phyloP scores from a whole-genome alignment of 306 rosid species.

The Macrotyloma uniflorum region DNA sequence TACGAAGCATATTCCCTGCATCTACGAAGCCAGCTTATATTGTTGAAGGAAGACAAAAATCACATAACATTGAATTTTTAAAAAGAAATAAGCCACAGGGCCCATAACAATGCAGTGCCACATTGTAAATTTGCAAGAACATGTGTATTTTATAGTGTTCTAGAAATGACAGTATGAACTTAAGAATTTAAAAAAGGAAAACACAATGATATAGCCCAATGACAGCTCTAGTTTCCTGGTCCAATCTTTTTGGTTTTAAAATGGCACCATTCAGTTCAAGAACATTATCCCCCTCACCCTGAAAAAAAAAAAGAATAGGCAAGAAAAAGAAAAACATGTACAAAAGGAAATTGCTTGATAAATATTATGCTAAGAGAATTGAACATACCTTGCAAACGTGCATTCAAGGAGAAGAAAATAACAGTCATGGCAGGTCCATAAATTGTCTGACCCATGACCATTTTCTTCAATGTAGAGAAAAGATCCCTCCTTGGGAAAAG shows the following conservation, averaged over 20 bases:
- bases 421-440: slow-evolving; percentile 90
- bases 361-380: slow-evolving; percentile 2
- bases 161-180: not conserved
- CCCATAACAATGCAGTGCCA: not conserved
- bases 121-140: slow-evolving; percentile 3
- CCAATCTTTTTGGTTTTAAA: not conserved
- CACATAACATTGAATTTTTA: not conserved
- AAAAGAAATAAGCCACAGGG: slow-evolving; percentile 1
- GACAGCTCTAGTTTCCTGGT: not conserved
- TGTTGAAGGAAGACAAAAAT: not conserved
- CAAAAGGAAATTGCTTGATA: slow-evolving; percentile 4
- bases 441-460: slow-evolving; percentile 77
- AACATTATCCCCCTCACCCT: not conserved
- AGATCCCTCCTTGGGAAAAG: slow-evolving; percentile 73
- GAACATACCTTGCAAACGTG: slow-evolving; percentile 71
- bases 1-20: not conserved
- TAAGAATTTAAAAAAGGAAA: not conserved
- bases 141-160: not conserved
- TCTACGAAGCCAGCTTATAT: slow-evolving; percentile 1
- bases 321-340: not conserved
- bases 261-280: not conserved
- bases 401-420: slow-evolving; percentile 81
- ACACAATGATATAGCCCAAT: not conserved
- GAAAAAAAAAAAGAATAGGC: not conserved
- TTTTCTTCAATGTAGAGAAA: slow-evolving; percentile 78